A percentile compares a stretch with the other conserved stretches of the same genome.
Conservation (phyloP, 2,329 filamentous ascomycete genomes). For the Phialemonium atrogriseum region DNA sequence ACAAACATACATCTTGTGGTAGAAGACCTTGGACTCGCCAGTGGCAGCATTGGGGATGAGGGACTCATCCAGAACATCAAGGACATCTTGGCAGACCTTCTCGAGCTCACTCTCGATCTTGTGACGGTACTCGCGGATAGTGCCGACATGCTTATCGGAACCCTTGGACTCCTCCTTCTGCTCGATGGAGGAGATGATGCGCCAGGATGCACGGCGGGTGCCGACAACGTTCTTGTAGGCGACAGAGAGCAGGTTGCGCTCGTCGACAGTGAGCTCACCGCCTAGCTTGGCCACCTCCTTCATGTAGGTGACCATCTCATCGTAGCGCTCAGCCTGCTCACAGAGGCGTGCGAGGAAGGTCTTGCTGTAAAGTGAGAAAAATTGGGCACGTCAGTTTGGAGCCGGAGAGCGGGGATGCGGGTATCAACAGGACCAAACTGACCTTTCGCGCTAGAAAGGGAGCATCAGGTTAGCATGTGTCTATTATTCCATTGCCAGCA, state of each 20-base stretch:
- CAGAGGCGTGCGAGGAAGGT: constrained; percentile 99
- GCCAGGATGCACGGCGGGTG: constrained; percentile 95
- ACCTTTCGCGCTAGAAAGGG: constrained; percentile 2
- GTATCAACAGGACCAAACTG: constrained; percentile 2
- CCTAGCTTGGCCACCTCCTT: constrained; percentile 95
- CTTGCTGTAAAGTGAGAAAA: constrained; percentile 62
- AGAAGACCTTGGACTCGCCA: constrained; percentile 99
- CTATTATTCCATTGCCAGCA: no score
- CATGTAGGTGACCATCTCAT: constrained; percentile 99
- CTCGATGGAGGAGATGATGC: constrained; percentile 99
- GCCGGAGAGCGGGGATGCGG: constrained; percentile 1
- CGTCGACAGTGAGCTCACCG: constrained; percentile 81
- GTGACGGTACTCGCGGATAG: constrained; percentile 94
- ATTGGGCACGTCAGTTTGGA: constrained; percentile 24
- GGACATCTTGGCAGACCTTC: constrained; percentile 96
- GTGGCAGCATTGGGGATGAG: constrained; percentile 93
- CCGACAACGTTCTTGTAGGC: constrained; percentile 99
- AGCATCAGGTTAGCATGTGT: background rate
- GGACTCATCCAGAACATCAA: constrained; percentile 86
- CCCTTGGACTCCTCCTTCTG: constrained; percentile 99
- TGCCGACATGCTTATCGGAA: constrained; percentile 84
- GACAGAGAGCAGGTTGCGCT: constrained; percentile 97
- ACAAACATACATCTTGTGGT: constrained; percentile 92
- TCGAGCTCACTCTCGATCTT: constrained; percentile 98
- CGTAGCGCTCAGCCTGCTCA: constrained; percentile 99